phyloP scores from a whole-genome alignment of 148 eudicot genomes.

The Cornus florida region DNA sequence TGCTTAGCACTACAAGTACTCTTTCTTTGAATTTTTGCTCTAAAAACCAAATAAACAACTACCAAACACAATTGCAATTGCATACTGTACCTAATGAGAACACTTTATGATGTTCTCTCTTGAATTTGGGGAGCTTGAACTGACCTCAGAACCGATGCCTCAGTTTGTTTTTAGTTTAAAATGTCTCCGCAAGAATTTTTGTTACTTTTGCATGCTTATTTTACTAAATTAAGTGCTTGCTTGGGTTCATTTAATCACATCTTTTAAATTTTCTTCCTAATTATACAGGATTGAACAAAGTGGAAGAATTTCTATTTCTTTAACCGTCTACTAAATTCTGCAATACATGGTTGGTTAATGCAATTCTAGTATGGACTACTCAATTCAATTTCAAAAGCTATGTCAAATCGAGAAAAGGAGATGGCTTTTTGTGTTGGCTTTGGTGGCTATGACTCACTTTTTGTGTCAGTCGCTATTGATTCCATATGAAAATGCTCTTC shows the following conservation, averaged over 20 bases:
- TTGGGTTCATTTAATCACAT: too few relatives aligned
- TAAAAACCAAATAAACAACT: not conserved
- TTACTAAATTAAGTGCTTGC: too few relatives aligned
- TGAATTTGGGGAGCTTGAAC: not conserved
- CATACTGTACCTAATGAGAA: not conserved
- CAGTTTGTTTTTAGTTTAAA: not conserved
- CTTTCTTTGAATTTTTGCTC: not conserved
- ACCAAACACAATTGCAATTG: not conserved
- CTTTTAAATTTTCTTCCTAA: not conserved
- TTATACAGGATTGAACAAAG: not conserved
- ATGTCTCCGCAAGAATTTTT: too few relatives aligned
- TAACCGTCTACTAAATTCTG: slow-evolving; percentile 1
- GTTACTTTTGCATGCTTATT: too few relatives aligned
- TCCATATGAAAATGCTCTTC: slow-evolving; percentile 59
- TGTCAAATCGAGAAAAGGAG: slow-evolving; percentile 51
- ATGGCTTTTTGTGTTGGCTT: slow-evolving; percentile 50
- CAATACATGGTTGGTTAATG: not conserved
- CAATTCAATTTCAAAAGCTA: slow-evolving; percentile 37
- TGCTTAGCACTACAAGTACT: not conserved
- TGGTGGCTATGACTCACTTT: slow-evolving; percentile 63
- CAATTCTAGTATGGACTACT: slow-evolving; percentile 39
- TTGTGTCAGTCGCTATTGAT: slow-evolving; percentile 68
- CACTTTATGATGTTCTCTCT: not conserved
- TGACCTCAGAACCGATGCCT: not conserved
- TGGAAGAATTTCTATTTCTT: not conserved